Base-by-base conservation (phyloP, 1,284 basidiomycete genomes). In the Ganoderma leucocontextum region DNA sequence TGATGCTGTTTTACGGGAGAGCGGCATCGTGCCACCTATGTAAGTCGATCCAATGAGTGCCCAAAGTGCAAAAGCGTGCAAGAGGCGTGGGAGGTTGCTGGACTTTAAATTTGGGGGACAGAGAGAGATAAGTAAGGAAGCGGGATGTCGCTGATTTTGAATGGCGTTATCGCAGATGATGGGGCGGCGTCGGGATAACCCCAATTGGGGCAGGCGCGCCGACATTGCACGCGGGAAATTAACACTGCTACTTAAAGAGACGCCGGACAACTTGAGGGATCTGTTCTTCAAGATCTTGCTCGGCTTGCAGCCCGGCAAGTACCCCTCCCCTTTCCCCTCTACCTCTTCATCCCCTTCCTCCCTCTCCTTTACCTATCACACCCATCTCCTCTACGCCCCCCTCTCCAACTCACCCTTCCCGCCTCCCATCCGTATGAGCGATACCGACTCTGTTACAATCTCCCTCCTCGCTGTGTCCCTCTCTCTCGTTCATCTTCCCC, bases 381-480 rank as follows among this genome's bases (percentile, higher is more conserved):
- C 39, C 64, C 71, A 63, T 64, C 67, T 47, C 35, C 67, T 52
- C 65, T 25, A 36, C 57, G 57, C n/a, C 58, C 38, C 35, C 36
- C 10, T 52, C 55, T 52, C 36, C 33, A 57, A 6, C 42, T 19
- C 15, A 19, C 55, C 39, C 57, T 57, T 22, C 25, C 35, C 41
- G 38, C 62, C 22, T 55, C 42, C 47, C 33, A 66, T 61, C 64
- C 69, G 71, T 64, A 72, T 72, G 71, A 64, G 71, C 69, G 71
- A 70, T 66, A 71, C 75, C 60, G 75, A 75, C 73, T 75, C 74
- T 69, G 74, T 88, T 69, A 93, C 91, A 68, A 88, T 93, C 71
- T 84, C 90, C 58, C 84, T 92, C 64, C 88, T 92, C 73, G 89
- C 90, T 39, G 85, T 89, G 65, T 85, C 89, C 55, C 87, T 93